Conservation (phyloP, 495 filamentous ascomycete species). For the Zalerion maritima region DNA sequence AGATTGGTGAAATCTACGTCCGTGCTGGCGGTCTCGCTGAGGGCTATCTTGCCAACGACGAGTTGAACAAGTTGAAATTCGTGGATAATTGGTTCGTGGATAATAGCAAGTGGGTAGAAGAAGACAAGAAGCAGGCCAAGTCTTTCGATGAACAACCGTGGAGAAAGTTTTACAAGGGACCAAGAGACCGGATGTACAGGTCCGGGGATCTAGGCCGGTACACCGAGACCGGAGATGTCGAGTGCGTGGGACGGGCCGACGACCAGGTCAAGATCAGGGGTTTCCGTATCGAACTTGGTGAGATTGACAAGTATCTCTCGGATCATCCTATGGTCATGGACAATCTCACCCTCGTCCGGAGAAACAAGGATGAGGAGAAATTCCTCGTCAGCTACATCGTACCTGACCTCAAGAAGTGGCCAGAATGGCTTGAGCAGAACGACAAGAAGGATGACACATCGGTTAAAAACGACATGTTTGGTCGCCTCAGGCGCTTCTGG, state of each 20-base stretch:
- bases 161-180: constrained; percentile 67
- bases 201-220: constrained; percentile 73
- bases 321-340: constrained; percentile 70
- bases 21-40: constrained; percentile 82
- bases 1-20: constrained; percentile 79
- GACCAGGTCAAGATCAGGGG: constrained; percentile 92
- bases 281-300: constrained; percentile 87
- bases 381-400: constrained; percentile 86
- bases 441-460: constrained; percentile 35
- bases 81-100: constrained; percentile 81
- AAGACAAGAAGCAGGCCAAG: constrained; percentile 38
- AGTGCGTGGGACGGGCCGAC: constrained; percentile 67
- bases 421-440: constrained; percentile 44
- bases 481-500: constrained; percentile 49
- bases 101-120: constrained; percentile 52
- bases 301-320: constrained; percentile 77
- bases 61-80: constrained; percentile 68
- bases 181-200: constrained; percentile 73
- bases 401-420: constrained; percentile 62
- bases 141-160: constrained; percentile 42
- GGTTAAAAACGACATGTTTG: constrained; percentile 36
- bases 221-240: constrained; percentile 56
- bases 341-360: constrained; percentile 71
- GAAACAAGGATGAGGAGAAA: constrained; percentile 83
- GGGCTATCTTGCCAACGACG: constrained; percentile 60